A percentile compares a stretch with the other conserved stretches of the same genome.
These are phyloP conservation scores for Toxicodendron radicans DNA, from an alignment of 345 rosid genomes.

Conservation along the genomic window DNA sequence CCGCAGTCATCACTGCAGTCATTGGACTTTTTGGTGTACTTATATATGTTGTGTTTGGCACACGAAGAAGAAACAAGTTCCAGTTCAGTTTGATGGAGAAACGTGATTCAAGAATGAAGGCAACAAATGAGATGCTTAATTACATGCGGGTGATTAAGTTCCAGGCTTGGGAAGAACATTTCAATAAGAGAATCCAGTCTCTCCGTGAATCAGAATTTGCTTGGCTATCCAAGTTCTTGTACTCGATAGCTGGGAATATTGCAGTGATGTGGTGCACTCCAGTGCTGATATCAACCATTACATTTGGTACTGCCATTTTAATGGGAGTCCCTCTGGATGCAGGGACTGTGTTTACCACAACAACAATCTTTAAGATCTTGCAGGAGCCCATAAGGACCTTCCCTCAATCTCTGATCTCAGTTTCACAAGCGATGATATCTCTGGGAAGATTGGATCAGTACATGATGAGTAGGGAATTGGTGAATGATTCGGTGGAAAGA, in stretches of 20 bases:
- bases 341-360: conserved; percentile 85
- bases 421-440: conserved; percentile 93
- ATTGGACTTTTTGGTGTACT: conserved; percentile 53
- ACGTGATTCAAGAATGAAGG: conserved; percentile 91
- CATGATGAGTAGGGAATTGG: conserved; percentile 81
- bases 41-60: conserved; percentile 51
- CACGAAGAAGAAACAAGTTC: conserved; percentile 61
- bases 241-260: conserved; percentile 64
- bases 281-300: conserved; percentile 63
- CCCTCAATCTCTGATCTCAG: conserved; percentile 91
- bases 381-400: conserved; percentile 88
- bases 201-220: conserved; percentile 73
- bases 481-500: conserved; percentile 59
- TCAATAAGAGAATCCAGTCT: conserved; percentile 67
- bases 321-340: conserved; percentile 78
- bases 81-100: conserved; percentile 67
- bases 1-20: conserved; percentile 53
- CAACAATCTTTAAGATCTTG: conserved; percentile 81
- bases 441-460: conserved; percentile 69
- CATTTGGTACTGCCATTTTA: conserved; percentile 69
- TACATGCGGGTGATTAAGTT: conserved; percentile 93
- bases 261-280: conserved; percentile 88
- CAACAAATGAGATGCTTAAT: conserved; percentile 89
- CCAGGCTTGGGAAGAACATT: conserved; percentile 96
- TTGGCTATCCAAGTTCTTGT: conserved; percentile 84